Percentiles rank a stretch among this genome's conserved stretches.
Conservation (phyloP, 2,329 filamentous ascomycete species). For the Lecanicillium sp. region DNA sequence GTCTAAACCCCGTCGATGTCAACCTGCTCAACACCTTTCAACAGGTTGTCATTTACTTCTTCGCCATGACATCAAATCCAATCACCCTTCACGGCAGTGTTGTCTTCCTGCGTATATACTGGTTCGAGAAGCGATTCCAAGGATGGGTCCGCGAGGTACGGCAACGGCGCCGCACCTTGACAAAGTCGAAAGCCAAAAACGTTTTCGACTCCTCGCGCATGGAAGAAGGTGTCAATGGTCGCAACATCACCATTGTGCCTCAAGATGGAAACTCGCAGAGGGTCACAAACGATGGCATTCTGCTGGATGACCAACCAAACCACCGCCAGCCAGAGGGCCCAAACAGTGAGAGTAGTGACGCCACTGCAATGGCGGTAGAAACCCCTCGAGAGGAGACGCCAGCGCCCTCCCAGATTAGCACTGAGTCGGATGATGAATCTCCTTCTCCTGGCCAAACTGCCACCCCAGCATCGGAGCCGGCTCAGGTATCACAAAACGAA, state of each 20-base stretch:
- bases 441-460: slow-evolving; percentile 3
- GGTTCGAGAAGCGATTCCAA: slow-evolving; percentile 96
- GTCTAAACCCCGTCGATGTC: slow-evolving; percentile 72
- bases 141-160: slow-evolving; percentile 69
- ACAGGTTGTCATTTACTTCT: slow-evolving; percentile 64
- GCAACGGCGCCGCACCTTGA: slow-evolving; percentile 54
- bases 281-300: slow-evolving; percentile 53
- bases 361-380: not conserved
- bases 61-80: slow-evolving; percentile 69
- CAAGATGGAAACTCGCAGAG: slow-evolving; percentile 44
- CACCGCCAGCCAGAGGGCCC: slow-evolving; percentile 12
- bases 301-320: slow-evolving; percentile 31
- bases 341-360: slow-evolving; percentile 26
- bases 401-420: not conserved
- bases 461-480: slow-evolving; percentile 1
- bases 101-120: slow-evolving; percentile 88
- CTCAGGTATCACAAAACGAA: not conserved
- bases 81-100: slow-evolving; percentile 80
- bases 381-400: not conserved
- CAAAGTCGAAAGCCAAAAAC: slow-evolving; percentile 50
- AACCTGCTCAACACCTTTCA: slow-evolving; percentile 64
- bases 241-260: slow-evolving; percentile 60
- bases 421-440: slow-evolving; percentile 4
- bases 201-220: slow-evolving; percentile 35
- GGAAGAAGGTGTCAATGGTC: slow-evolving; percentile 57